Conservation (phyloP, 108 stramenopile genomes). For the Stephanodiscus triporus region DNA sequence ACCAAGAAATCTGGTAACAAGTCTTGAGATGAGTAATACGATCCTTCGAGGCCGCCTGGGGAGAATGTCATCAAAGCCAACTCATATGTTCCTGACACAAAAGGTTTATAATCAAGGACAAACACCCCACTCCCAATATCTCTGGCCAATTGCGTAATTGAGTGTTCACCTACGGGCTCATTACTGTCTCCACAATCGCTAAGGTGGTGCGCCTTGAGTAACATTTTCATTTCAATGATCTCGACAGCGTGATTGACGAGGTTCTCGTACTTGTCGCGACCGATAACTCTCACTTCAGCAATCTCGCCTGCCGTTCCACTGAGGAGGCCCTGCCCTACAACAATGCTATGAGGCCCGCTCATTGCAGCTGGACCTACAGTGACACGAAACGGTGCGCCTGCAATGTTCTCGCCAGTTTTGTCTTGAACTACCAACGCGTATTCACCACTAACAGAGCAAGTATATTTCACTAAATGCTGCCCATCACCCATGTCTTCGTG, state of each 20-base stretch:
- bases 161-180: not conserved
- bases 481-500: constrained; percentile 9
- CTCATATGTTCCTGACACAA: constrained; percentile 12
- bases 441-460: constrained; percentile 3
- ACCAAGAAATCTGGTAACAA: constrained; percentile 19
- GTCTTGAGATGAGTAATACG: constrained; percentile 21
- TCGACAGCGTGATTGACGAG: constrained; percentile 12
- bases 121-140: constrained; percentile 19
- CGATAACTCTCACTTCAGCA: constrained; percentile 18
- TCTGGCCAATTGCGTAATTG: constrained; percentile 6
- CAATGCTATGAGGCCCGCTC: constrained; percentile 15
- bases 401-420: not conserved
- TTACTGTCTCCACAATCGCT: not conserved
- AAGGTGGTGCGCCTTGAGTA: constrained; percentile 5
- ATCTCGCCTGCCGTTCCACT: constrained; percentile 17
- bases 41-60: constrained; percentile 20
- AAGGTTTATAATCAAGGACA: constrained; percentile 11
- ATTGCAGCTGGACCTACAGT: constrained; percentile 13
- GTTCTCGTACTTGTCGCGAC: constrained; percentile 17
- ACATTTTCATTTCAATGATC: constrained; percentile 13
- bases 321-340: constrained; percentile 9
- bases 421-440: constrained; percentile 19
- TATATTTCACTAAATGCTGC: constrained; percentile 14
- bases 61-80: constrained; percentile 9
- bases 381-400: constrained; percentile 25